A percentile compares a stretch with the other conserved stretches of the same genome.
Evolutionary conservation across 2,329 filamentous ascomycete genomes (phyloP).

Genomic region (Pseudogymnoascus sp.): DNA sequence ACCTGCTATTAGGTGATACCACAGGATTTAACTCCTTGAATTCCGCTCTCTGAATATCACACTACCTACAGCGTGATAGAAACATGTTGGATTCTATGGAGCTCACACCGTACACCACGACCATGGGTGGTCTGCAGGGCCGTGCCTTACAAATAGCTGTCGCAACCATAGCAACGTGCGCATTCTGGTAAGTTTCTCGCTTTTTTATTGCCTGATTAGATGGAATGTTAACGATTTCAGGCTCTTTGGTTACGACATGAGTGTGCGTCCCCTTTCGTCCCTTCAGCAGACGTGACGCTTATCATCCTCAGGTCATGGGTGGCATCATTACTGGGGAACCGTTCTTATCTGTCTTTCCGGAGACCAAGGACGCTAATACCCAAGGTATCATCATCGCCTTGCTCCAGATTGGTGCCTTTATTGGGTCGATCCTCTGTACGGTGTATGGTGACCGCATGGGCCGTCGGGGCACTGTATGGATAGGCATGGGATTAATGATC

Average conservation of each 20-base stretch:
- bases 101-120: too few species aligned
- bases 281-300: too few species aligned
- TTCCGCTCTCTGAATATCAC: too few species aligned
- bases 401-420: slow-evolving; percentile 48
- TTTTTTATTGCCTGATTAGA: too few species aligned
- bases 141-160: too few species aligned
- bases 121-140: too few species aligned
- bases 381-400: slow-evolving; percentile 42
- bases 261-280: neutral
- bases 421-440: slow-evolving; percentile 37
- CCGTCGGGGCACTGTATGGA: slow-evolving; percentile 44
- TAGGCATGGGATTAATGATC: slow-evolving; percentile 43
- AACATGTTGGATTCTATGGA: too few species aligned
- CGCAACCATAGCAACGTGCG: too few species aligned
- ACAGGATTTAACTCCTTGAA: too few species aligned
- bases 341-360: neutral
- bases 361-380: slow-evolving; percentile 11
- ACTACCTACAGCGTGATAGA: too few species aligned
- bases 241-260: neutral
- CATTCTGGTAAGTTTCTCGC: too few species aligned
- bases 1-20: too few species aligned
- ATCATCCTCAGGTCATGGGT: neutral
- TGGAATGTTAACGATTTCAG: neutral
- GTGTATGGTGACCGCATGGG: slow-evolving; percentile 46
- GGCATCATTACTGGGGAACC: neutral